Percentiles rank a stretch among this genome's conserved stretches.
These are phyloP conservation scores for Pichia sp. DNA, from an alignment of 1,139 yeast genomes.

Conservation along the genomic window DNA sequence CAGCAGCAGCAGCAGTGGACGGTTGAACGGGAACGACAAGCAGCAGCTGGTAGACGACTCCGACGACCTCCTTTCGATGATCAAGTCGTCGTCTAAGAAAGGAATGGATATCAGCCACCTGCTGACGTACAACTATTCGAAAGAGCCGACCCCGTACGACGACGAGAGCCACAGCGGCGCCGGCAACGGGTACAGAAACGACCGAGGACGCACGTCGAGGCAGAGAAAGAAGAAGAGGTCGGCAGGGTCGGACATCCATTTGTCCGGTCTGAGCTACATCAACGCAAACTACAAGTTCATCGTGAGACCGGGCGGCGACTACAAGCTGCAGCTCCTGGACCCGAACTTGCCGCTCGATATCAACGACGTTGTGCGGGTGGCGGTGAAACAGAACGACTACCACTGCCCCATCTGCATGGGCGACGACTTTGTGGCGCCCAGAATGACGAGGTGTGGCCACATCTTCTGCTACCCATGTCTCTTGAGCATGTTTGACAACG, in stretches of 20 bases:
- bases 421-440: conserved; percentile 82
- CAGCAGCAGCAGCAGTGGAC: conserved; percentile 12
- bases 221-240: conserved; percentile 9
- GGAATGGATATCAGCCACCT: conserved; percentile 62
- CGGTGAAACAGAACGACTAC: conserved; percentile 67
- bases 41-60: conserved; percentile 19
- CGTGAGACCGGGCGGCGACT: conserved; percentile 58
- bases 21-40: not conserved
- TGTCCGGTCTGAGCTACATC: conserved; percentile 70
- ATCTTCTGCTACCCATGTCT: conserved; percentile 81
- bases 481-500: conserved; percentile 60
- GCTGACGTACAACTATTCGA: conserved; percentile 49
- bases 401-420: conserved; percentile 88
- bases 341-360: conserved; percentile 72
- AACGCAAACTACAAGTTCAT: conserved; percentile 84
- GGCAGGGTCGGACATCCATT: conserved; percentile 21
- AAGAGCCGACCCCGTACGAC: conserved; percentile 37
- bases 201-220: conserved; percentile 13
- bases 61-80: conserved; percentile 34
- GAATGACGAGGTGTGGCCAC: conserved; percentile 96
- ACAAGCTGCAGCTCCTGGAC: conserved; percentile 54
- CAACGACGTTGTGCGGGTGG: conserved; percentile 60
- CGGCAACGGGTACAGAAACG: conserved; percentile 6
- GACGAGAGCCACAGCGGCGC: conserved; percentile 22
- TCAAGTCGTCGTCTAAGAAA: conserved; percentile 39